These are phyloP conservation scores for Melanomma pulvis-pyrius DNA, from an alignment of 495 filamentous ascomycete species.

Conservation along the genomic window DNA sequence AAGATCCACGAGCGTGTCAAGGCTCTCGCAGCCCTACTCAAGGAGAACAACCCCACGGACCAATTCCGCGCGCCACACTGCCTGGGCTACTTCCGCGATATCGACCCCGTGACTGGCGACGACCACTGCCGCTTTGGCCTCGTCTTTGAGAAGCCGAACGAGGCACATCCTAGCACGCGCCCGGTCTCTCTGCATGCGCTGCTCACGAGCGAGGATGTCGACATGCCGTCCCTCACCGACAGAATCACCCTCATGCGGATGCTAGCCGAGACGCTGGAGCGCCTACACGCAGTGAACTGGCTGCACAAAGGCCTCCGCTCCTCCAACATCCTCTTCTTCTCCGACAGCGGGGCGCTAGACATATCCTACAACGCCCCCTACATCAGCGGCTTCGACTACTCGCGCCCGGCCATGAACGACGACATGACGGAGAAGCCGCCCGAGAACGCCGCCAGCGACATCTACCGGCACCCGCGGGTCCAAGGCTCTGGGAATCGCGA, in stretches of 20 bases:
- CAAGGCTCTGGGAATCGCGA: slow-evolving; percentile 37
- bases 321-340: slow-evolving; percentile 58
- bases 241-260: slow-evolving; percentile 37
- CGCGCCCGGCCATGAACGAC: slow-evolving; percentile 53
- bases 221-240: slow-evolving; percentile 32
- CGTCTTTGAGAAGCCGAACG: slow-evolving; percentile 43
- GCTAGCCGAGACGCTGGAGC: slow-evolving; percentile 36
- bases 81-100: slow-evolving; percentile 44
- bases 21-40: slow-evolving; percentile 38
- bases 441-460: slow-evolving; percentile 49
- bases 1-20: slow-evolving; percentile 36
- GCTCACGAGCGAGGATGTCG: slow-evolving; percentile 18
- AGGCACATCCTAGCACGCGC: slow-evolving; percentile 21
- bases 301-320: slow-evolving; percentile 60
- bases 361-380: slow-evolving; percentile 46
- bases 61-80: slow-evolving; percentile 46
- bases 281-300: slow-evolving; percentile 60
- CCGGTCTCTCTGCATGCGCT: slow-evolving; percentile 37
- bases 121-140: slow-evolving; percentile 43
- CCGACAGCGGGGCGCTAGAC: slow-evolving; percentile 38
- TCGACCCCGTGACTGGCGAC: slow-evolving; percentile 35
- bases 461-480: slow-evolving; percentile 58
- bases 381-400: slow-evolving; percentile 59
- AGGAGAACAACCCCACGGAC: slow-evolving; percentile 36
- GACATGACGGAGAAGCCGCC: slow-evolving; percentile 57